phyloP scores from a whole-genome alignment of 2,329 filamentous ascomycete genomes.

The Remersonia thermophila region DNA sequence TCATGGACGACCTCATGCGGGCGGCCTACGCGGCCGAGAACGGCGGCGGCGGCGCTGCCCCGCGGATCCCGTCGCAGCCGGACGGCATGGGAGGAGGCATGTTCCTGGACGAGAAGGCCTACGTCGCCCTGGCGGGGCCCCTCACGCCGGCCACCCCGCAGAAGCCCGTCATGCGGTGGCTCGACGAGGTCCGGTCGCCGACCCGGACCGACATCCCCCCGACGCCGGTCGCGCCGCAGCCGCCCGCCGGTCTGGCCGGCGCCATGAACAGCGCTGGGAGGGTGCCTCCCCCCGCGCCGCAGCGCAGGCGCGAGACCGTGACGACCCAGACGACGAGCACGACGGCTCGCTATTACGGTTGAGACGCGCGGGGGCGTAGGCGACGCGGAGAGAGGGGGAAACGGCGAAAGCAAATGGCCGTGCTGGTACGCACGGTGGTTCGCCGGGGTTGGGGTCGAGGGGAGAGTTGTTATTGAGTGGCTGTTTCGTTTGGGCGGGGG shows the following conservation, averaged over 20 bases:
- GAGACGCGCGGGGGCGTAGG: too few species aligned
- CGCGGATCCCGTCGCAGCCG: background rate
- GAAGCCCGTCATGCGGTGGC: slow-evolving; percentile 11
- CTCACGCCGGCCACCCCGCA: background rate
- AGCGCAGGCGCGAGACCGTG: slow-evolving; percentile 5
- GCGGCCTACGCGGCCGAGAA: slow-evolving; percentile 12
- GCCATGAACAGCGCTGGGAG: too few species aligned
- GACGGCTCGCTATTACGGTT: slow-evolving; percentile 8
- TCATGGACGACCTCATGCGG: slow-evolving; percentile 16
- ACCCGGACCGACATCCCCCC: slow-evolving; percentile 10
- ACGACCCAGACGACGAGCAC: slow-evolving; percentile 12
- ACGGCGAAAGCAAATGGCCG: too few species aligned
- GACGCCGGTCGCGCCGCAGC: background rate
- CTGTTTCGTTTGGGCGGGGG: too few species aligned
- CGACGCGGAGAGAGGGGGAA: too few species aligned
- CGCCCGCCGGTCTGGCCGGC: too few species aligned
- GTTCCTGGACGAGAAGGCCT: slow-evolving; percentile 13
- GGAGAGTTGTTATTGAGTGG: too few species aligned
- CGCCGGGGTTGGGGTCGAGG: too few species aligned
- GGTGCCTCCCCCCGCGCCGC: too few species aligned
- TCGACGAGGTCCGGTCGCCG: slow-evolving; percentile 12
- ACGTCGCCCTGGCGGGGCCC: slow-evolving; percentile 10
- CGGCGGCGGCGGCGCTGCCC: slow-evolving; percentile 4
- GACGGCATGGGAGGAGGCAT: too few species aligned
- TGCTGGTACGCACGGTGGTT: too few species aligned